Percentiles rank a stretch among this genome's conserved stretches.
Evolutionary conservation across 345 rosid genomes (phyloP).

Genomic region (Populus euphratica): DNA sequence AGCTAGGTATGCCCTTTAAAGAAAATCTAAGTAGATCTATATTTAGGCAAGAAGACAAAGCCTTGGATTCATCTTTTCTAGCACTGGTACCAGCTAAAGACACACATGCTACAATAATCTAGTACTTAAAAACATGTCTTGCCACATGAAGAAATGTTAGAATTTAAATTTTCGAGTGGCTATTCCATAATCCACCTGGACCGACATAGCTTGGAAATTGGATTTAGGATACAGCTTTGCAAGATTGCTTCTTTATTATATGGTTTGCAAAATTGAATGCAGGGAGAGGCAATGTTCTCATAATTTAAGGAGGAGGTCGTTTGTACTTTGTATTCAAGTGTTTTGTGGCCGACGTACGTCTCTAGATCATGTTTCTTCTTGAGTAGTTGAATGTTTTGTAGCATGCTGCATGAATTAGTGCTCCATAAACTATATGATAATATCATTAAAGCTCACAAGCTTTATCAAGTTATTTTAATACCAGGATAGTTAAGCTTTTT

Average conservation of each 20-base stretch:
- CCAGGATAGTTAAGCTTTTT: background rate
- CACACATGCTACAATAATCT: conserved; percentile 21
- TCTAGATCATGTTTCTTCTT: background rate
- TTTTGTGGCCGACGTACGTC: background rate
- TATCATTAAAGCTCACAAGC: background rate
- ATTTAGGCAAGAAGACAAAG: conserved; percentile 45
- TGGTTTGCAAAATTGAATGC: background rate
- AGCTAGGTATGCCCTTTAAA: conserved; percentile 17
- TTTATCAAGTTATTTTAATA: too few species aligned
- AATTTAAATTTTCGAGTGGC: conserved; percentile 1
- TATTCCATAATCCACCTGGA: conserved; percentile 24
- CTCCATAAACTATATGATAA: conserved; percentile 3
- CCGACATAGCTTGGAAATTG: conserved; percentile 27
- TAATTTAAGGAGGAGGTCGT: background rate
- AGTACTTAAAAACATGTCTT: background rate
- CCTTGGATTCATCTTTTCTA: conserved; percentile 33
- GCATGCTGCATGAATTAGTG: background rate
- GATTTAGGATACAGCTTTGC: conserved; percentile 10
- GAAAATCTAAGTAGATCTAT: conserved; percentile 27
- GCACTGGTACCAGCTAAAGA: conserved; percentile 49
- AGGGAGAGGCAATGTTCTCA: background rate
- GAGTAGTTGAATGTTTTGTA: background rate
- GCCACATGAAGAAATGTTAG: conserved; percentile 4
- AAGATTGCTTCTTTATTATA: conserved; percentile 6
- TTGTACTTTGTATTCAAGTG: background rate